phyloP scores from a whole-genome alignment of 805 yeast genomes.

The Komagataella pseudopastoris region DNA sequence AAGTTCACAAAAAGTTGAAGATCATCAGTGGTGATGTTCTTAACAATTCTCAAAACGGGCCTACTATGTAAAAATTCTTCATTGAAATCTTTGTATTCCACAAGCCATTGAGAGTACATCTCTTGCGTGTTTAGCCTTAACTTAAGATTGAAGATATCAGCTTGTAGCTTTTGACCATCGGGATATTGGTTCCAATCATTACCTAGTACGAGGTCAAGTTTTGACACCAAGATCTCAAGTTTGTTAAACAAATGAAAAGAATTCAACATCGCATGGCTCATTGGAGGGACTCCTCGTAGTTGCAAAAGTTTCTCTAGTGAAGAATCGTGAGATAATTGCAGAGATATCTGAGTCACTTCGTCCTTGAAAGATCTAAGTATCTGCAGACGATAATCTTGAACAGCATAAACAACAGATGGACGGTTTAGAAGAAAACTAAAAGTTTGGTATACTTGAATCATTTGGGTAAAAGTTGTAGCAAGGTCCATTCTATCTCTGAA shows the following conservation, averaged over 20 bases:
- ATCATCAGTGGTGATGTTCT: neutral
- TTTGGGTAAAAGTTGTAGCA: conserved; percentile 29
- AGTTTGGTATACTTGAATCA: conserved; percentile 36
- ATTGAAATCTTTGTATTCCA: conserved; percentile 4
- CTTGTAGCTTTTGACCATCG: conserved; percentile 51
- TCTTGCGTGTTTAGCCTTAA: conserved; percentile 28
- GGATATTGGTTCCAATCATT: conserved; percentile 46
- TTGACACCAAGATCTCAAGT: conserved; percentile 23
- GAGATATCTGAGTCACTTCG: conserved; percentile 20
- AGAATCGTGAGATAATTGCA: neutral
- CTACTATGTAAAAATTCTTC: neutral
- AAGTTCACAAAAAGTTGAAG: conserved; percentile 33
- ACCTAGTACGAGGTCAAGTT: conserved; percentile 42
- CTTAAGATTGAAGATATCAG: conserved; percentile 32
- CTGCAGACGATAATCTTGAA: conserved; percentile 44
- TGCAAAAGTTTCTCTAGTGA: neutral
- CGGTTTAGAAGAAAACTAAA: conserved; percentile 35
- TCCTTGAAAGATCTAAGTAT: conserved; percentile 32
- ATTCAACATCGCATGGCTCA: conserved; percentile 36
- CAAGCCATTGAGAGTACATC: conserved; percentile 37
- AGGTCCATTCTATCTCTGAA: conserved; percentile 24
- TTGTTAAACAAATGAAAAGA: conserved; percentile 34
- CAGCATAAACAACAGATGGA: conserved; percentile 41
- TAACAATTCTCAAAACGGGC: neutral
- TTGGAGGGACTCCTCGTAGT: conserved; percentile 31